Conservation (phyloP, 2,329 filamentous ascomycete genomes). For the Aspergillus sp. region DNA sequence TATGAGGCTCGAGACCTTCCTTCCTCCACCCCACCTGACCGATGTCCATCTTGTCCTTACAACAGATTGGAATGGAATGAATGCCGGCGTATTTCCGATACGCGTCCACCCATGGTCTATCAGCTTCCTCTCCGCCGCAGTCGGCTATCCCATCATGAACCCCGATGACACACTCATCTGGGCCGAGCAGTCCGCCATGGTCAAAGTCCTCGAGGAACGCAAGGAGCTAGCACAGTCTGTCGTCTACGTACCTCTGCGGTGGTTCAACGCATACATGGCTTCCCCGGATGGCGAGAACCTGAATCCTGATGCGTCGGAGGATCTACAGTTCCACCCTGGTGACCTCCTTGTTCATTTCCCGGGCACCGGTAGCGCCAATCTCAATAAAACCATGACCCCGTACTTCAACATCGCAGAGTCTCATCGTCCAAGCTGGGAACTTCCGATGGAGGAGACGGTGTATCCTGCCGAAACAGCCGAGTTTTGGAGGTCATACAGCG, state of each 20-base stretch:
- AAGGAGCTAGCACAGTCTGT: conserved; percentile 18
- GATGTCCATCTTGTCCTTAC: conserved; percentile 38
- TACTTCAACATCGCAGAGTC: conserved; percentile 22
- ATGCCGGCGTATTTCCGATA: conserved; percentile 40
- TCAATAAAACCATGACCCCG: conserved; percentile 17
- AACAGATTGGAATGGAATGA: conserved; percentile 40
- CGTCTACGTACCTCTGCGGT: conserved; percentile 21
- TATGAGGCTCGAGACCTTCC: conserved; percentile 38
- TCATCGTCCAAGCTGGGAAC: conserved; percentile 20
- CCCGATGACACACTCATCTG: conserved; percentile 28
- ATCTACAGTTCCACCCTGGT: conserved; percentile 20
- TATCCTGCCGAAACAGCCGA: conserved; percentile 16
- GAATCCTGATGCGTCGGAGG: conserved; percentile 9
- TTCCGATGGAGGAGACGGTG: conserved; percentile 15
- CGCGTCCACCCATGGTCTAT: conserved; percentile 42
- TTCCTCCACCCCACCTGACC: conserved; percentile 34
- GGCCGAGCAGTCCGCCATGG: conserved; percentile 23
- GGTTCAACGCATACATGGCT: conserved; percentile 26
- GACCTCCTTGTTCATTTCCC: conserved; percentile 26
- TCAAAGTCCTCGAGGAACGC: conserved; percentile 19
- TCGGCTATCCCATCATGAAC: conserved; percentile 30
- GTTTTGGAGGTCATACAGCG: conserved; percentile 19
- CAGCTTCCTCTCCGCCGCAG: conserved; percentile 33
- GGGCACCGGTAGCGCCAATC: conserved; percentile 7
- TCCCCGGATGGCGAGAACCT: conserved; percentile 6